Percentiles rank a stretch among this genome's conserved stretches.
These are phyloP conservation scores for Aspergillus unguis DNA, from an alignment of 2,329 filamentous ascomycete species.

Conservation along the genomic window DNA sequence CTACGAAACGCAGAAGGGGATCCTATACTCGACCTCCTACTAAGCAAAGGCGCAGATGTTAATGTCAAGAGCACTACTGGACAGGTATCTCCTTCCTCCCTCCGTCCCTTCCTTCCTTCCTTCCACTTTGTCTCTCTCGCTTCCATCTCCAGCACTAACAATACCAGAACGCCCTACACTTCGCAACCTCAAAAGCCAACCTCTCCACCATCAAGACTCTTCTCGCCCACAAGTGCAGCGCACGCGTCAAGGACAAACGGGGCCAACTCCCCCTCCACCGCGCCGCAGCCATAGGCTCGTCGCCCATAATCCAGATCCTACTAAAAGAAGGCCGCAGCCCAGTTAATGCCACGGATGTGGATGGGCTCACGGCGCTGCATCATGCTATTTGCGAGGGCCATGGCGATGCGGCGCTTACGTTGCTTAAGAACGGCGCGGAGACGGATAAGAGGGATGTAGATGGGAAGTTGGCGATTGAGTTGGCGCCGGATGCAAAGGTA, in stretches of 20 bases:
- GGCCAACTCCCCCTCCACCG: slow-evolving; percentile 90
- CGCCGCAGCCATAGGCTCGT: slow-evolving; percentile 82
- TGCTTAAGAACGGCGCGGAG: slow-evolving; percentile 84
- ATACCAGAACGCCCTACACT: slow-evolving; percentile 77
- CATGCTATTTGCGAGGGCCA: slow-evolving; percentile 62
- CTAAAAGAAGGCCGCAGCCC: slow-evolving; percentile 72
- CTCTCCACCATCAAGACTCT: slow-evolving; percentile 75
- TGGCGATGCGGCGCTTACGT: slow-evolving; percentile 74
- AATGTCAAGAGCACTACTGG: slow-evolving; percentile 43
- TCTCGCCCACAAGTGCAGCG: slow-evolving; percentile 71
- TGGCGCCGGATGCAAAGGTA: slow-evolving; percentile 83
- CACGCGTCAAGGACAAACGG: slow-evolving; percentile 76
- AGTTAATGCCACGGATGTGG: slow-evolving; percentile 74
- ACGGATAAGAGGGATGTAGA: slow-evolving; percentile 70
- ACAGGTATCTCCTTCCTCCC: slow-evolving; percentile 31
- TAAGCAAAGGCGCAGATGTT: slow-evolving; percentile 48
- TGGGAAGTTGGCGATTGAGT: slow-evolving; percentile 69
- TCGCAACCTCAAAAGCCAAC: slow-evolving; percentile 85
- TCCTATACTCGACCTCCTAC: slow-evolving; percentile 43
- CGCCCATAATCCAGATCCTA: slow-evolving; percentile 80
- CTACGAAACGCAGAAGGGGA: slow-evolving; percentile 47
- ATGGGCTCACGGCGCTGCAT: slow-evolving; percentile 85
- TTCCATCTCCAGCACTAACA: neutral
- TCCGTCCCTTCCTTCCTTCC: neutral
- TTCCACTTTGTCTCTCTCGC: neutral